These are phyloP conservation scores for Blastomyces gilchristii DNA, from an alignment of 2,329 filamentous ascomycete genomes.

Conservation along the genomic window DNA sequence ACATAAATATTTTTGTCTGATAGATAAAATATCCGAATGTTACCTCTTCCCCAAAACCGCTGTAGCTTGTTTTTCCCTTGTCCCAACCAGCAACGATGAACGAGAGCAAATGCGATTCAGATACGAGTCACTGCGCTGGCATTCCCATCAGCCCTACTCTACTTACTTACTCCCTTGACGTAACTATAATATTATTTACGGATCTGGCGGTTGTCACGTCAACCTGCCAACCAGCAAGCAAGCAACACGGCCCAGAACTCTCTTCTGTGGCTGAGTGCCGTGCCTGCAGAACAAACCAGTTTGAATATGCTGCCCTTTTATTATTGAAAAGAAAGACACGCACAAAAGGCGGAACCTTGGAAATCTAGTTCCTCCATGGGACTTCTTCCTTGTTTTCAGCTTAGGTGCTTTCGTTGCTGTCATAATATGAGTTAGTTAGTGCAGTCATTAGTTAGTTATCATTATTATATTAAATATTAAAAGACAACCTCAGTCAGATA, in stretches of 20 bases:
- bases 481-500: not conserved
- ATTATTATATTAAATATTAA: not conserved
- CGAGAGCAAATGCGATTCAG: not conserved
- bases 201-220: not conserved
- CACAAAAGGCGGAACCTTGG: not conserved
- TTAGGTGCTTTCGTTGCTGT: not conserved
- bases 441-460: not conserved
- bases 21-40: not conserved
- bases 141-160: not conserved
- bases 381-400: not conserved
- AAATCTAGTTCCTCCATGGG: not conserved
- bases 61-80: not conserved
- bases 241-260: not conserved
- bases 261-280: not conserved
- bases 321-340: not conserved
- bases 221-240: not conserved
- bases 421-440: not conserved
- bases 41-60: not conserved
- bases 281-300: not conserved
- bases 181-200: not conserved
- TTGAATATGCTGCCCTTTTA: not conserved
- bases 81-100: not conserved
- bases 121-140: not conserved
- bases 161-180: not conserved
- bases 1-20: too few relatives aligned